Evolutionary conservation across 306 rosid species (phyloP).

Genomic region (Gastrolobium bilobum): DNA sequence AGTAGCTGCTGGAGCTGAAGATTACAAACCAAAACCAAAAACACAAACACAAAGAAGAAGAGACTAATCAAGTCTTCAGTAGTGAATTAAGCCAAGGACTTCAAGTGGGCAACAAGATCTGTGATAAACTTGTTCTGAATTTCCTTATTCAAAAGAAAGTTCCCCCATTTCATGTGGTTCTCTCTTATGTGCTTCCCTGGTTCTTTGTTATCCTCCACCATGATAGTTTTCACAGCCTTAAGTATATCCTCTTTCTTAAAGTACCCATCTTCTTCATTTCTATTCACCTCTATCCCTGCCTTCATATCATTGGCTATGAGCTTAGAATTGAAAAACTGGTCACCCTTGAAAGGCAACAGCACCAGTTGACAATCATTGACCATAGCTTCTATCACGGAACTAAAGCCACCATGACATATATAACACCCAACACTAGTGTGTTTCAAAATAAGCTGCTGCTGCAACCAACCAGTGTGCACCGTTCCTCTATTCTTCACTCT

Average conservation of each 20-base stretch:
- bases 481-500: slow-evolving; percentile 58
- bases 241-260: slow-evolving; percentile 56
- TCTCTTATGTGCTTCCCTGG: slow-evolving; percentile 52
- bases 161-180: slow-evolving; percentile 56
- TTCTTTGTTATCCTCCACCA: slow-evolving; percentile 50
- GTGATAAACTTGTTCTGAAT: slow-evolving; percentile 53
- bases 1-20: neutral
- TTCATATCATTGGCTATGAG: slow-evolving; percentile 47
- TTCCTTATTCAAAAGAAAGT: slow-evolving; percentile 49
- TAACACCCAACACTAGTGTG: slow-evolving; percentile 55
- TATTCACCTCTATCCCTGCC: slow-evolving; percentile 58
- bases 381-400: slow-evolving; percentile 63
- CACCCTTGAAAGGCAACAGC: slow-evolving; percentile 59
- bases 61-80: neutral
- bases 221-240: slow-evolving; percentile 50
- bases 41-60: too few species aligned
- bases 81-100: slow-evolving; percentile 29
- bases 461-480: slow-evolving; percentile 66
- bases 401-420: slow-evolving; percentile 61
- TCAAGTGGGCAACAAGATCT: slow-evolving; percentile 43
- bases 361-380: slow-evolving; percentile 60
- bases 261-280: slow-evolving; percentile 58
- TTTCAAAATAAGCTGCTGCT: slow-evolving; percentile 58
- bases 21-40: neutral
- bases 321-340: slow-evolving; percentile 63